Evolutionary conservation across 2,329 filamentous ascomycete genomes (phyloP), one percentile per base, ranked within the genome.

Genomic region (Diaporthe velutina): DNA sequence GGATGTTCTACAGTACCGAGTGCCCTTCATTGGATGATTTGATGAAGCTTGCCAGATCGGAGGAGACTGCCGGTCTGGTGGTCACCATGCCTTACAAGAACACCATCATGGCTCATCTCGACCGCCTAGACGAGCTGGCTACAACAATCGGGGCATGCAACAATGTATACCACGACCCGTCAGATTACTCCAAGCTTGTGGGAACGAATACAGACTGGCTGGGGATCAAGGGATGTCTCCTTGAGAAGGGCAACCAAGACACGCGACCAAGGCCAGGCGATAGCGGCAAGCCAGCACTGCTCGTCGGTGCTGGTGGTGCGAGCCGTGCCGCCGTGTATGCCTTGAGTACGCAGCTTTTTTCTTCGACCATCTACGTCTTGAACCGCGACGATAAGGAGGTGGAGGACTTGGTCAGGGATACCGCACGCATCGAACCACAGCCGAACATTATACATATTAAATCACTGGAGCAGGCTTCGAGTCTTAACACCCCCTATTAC

Each of bases 201-300:
- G 85, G 84, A 3, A 83, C 83, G 9, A 87, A 87, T 74, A 87
- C 85, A 2, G 85, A 87, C 75, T 86, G 85, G 84, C 76, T 81
- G 1, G 84, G 85, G 2, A 82, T 87, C 70, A 80, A 81, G 52
- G 82, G 80, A 6, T 85, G 82, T 73, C 76, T 86, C 17, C 73
- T 79, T 60, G 58, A 40, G 35, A 73, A 75, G 40, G 76, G 76
- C 61, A 74, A 77, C 40, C 45, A 64, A 10, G 72, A 58, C 52
- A 76, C 78, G 7, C 71, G 76, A 22, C 70, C 77, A 22, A 80
- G 76, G 9, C 75, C 80, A 4, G 83, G 81, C 2, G 28, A 66
- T 10, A 66, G 40, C 28, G 10, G 5, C 28, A 48, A 33, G 28
- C 60, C 60, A 22, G 60, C 60, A 10, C 70, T 86, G 45, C 81